phyloP scores from a whole-genome alignment of 495 filamentous ascomycete genomes.

The Aspergillus mulundensis region DNA sequence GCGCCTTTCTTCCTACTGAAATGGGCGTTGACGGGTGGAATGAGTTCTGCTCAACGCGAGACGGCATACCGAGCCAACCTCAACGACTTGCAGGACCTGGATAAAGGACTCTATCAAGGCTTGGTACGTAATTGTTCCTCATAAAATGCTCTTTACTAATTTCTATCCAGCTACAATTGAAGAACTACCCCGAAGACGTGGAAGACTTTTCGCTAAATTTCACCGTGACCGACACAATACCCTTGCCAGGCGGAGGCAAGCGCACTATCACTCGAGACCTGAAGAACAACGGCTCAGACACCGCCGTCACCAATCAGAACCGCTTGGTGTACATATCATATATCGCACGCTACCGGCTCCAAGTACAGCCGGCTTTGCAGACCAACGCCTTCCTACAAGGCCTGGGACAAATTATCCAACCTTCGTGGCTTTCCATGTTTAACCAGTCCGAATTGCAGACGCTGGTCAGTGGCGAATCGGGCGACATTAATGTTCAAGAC shows the following conservation, averaged over 20 bases:
- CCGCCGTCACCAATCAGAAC: conserved; percentile 85
- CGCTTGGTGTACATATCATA: conserved; percentile 90
- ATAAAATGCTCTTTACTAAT: background rate
- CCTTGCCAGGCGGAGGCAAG: conserved; percentile 41
- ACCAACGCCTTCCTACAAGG: conserved; percentile 85
- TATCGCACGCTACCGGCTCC: conserved; percentile 80
- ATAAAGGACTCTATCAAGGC: conserved; percentile 90
- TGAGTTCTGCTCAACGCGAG: conserved; percentile 55
- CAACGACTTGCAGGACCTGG: conserved; percentile 90
- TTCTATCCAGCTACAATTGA: conserved; percentile 60
- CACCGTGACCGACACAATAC: conserved; percentile 77
- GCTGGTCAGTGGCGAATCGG: conserved; percentile 79
- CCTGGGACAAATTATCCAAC: conserved; percentile 81
- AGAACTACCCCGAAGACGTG: conserved; percentile 84
- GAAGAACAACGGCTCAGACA: conserved; percentile 67
- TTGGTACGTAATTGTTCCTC: conserved; percentile 46
- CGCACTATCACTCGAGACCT: conserved; percentile 65
- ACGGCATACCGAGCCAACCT: conserved; percentile 79
- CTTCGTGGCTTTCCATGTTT: conserved; percentile 95
- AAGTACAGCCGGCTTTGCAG: conserved; percentile 69
- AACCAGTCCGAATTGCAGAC: conserved; percentile 93
- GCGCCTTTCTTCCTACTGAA: conserved; percentile 95
- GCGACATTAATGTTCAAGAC: conserved; percentile 83
- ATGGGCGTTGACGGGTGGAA: conserved; percentile 76
- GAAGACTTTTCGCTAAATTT: conserved; percentile 80